A percentile compares a stretch with the other conserved stretches of the same genome.
These are phyloP conservation scores for Vigna reflexopilosa DNA, from an alignment of 306 rosid species.

Conservation along the genomic window DNA sequence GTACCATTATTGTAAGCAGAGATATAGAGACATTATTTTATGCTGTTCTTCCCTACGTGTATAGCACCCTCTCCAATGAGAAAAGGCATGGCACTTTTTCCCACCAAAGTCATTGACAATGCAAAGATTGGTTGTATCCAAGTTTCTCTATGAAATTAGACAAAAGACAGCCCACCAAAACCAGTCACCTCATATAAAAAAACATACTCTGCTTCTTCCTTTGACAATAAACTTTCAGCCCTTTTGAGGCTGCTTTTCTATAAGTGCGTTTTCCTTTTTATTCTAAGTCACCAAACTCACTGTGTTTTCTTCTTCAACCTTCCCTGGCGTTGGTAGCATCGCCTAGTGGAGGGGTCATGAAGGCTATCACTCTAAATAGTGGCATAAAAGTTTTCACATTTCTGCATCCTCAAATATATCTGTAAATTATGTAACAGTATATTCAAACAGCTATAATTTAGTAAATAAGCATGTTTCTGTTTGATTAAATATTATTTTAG, in stretches of 20 bases:
- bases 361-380: slow-evolving; percentile 28
- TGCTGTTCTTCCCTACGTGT: slow-evolving; percentile 26
- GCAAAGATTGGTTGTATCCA: slow-evolving; percentile 54
- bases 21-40: slow-evolving; percentile 36
- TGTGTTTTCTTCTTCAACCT: slow-evolving; percentile 40
- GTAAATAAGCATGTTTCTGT: not conserved
- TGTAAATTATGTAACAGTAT: not conserved
- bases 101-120: slow-evolving; percentile 56
- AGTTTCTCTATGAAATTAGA: slow-evolving; percentile 43
- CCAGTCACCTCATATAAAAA: slow-evolving; percentile 68
- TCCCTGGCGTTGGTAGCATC: slow-evolving; percentile 31
- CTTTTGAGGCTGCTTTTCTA: slow-evolving; percentile 71
- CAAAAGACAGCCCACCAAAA: slow-evolving; percentile 62
- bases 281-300: slow-evolving; percentile 49
- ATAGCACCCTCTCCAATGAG: slow-evolving; percentile 44
- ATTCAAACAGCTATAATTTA: not conserved
- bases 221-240: slow-evolving; percentile 81
- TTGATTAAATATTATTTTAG: too few species aligned
- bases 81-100: slow-evolving; percentile 63
- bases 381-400: not conserved
- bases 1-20: slow-evolving; percentile 15
- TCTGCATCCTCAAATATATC: not conserved
- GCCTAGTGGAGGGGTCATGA: slow-evolving; percentile 48
- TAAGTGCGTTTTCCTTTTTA: slow-evolving; percentile 58
- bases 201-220: slow-evolving; percentile 46